A percentile compares a stretch with the other conserved stretches of the same genome.
These are phyloP conservation scores for Didymella glomerata DNA, from an alignment of 2,329 filamentous ascomycete species.

Conservation along the genomic window DNA sequence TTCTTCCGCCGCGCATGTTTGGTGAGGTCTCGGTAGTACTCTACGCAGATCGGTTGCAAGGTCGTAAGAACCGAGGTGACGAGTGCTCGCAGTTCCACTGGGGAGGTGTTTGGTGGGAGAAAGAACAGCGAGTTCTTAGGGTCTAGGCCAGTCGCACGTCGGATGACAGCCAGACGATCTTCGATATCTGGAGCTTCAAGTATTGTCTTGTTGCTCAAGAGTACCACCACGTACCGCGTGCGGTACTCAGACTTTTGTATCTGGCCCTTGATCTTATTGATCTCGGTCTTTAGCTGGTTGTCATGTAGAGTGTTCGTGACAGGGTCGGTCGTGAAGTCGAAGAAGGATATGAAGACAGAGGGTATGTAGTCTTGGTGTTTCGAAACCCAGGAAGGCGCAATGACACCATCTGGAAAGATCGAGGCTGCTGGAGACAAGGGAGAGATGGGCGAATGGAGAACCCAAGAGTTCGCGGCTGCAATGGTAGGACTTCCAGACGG, in stretches of 20 bases:
- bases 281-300: slow-evolving; percentile 86
- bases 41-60: slow-evolving; percentile 77
- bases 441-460: slow-evolving; percentile 91
- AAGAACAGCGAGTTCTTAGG: slow-evolving; percentile 83
- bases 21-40: slow-evolving; percentile 95
- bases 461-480: slow-evolving; percentile 55
- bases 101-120: slow-evolving; percentile 75
- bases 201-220: slow-evolving; percentile 75
- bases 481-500: slow-evolving; percentile 63
- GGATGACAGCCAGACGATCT: slow-evolving; percentile 80
- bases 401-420: slow-evolving; percentile 88
- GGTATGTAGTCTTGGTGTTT: slow-evolving; percentile 90
- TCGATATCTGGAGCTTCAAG: slow-evolving; percentile 69
- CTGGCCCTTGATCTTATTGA: slow-evolving; percentile 76
- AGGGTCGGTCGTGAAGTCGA: slow-evolving; percentile 75
- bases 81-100: slow-evolving; percentile 75
- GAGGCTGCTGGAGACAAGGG: slow-evolving; percentile 84
- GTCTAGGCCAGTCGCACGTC: slow-evolving; percentile 80
- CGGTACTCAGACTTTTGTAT: slow-evolving; percentile 78
- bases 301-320: slow-evolving; percentile 81
- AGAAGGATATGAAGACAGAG: slow-evolving; percentile 82
- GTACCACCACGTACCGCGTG: slow-evolving; percentile 76
- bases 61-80: slow-evolving; percentile 75
- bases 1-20: slow-evolving; percentile 91
- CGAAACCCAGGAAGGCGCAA: slow-evolving; percentile 81